Evolutionary conservation across 192 early-diverging fungal genomes (phyloP), one percentile per base, ranked within the genome.

Genomic region (Paraglomus brasilianum): DNA sequence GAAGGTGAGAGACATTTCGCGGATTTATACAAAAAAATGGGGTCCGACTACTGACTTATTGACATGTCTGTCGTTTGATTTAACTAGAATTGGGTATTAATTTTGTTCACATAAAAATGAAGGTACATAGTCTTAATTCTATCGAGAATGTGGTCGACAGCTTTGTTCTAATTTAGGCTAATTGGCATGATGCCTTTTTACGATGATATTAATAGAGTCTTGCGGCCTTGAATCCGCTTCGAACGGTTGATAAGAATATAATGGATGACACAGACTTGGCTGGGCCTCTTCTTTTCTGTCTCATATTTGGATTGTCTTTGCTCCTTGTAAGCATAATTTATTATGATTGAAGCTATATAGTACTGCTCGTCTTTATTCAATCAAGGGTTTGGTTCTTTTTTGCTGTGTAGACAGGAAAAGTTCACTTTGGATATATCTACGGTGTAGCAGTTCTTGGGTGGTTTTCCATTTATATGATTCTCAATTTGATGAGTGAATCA

Each of bases 391-490:
- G 30, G 5, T 21, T 68, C 56, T 17, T 58, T 36, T 57, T 6
- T 55, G 17, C 48, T 30, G 13, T 14, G 30, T 78, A 93, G 82
- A 89, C 92, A 40, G 92, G 94, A 59, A 97, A 97, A 77, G 83
- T 87, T 47, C 92, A 98, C 76, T 99, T 99, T 83, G 94, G 93
- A 30, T 99, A 98, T 70, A 95, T 99, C 46, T 99, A 99, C 70
- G 97, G 95, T 30, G 88, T 98, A 1, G 95, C 87, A 2, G 80
- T 95, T 19, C 78, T 97, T 51, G 97, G 97, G 24, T 92, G 91
- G 45, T 62, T 89, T 7, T 89, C 89, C 5, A 85, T 99, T 24
- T 95, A 92, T 76, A 64, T 87, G 44, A 91, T 99, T 45, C 74
- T 99, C 17, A 98, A 99, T 72, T 79, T 98, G 44, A 99, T 99